phyloP scores from a whole-genome alignment of 352 stramenopile genomes.

The Phytophthora agathidicida region DNA sequence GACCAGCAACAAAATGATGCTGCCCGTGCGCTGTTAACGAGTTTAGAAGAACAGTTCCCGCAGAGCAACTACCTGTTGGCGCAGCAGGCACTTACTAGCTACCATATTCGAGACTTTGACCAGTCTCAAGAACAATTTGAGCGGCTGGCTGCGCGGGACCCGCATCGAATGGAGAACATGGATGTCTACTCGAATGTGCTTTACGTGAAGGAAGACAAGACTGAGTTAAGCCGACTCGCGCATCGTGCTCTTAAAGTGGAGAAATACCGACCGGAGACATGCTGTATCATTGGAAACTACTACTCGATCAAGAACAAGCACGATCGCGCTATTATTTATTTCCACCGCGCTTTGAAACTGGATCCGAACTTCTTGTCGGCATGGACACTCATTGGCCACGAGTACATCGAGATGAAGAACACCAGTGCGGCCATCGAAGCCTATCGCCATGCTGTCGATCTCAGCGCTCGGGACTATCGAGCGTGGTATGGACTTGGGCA shows the following conservation, averaged over 20 bases:
- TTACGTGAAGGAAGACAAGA: conserved; percentile 88
- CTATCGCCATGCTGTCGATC: conserved; percentile 94
- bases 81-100: conserved; percentile 79
- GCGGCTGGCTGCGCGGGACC: conserved; percentile 60
- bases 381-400: conserved; percentile 99
- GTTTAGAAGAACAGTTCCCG: conserved; percentile 61
- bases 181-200: conserved; percentile 89
- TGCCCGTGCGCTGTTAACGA: conserved; percentile 57
- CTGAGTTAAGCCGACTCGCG: conserved; percentile 88
- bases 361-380: conserved; percentile 95
- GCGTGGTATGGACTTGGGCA: conserved; percentile 99
- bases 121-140: conserved; percentile 80
- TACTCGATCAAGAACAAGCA: conserved; percentile 94
- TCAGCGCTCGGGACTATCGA: conserved; percentile 95
- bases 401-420: conserved; percentile 99
- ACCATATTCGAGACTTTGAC: conserved; percentile 87
- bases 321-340: conserved; percentile 97
- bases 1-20: conserved; percentile 83
- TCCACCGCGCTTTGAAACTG: conserved; percentile 95
- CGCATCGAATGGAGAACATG: conserved; percentile 82
- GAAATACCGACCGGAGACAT: conserved; percentile 98
- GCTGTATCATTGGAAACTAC: conserved; percentile 95
- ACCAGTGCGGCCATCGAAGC: conserved; percentile 96
- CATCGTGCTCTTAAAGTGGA: conserved; percentile 94
- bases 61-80: conserved; percentile 76